Evolutionary conservation across 306 rosid genomes (phyloP).

Genomic region (Citrullus colocynthis): DNA sequence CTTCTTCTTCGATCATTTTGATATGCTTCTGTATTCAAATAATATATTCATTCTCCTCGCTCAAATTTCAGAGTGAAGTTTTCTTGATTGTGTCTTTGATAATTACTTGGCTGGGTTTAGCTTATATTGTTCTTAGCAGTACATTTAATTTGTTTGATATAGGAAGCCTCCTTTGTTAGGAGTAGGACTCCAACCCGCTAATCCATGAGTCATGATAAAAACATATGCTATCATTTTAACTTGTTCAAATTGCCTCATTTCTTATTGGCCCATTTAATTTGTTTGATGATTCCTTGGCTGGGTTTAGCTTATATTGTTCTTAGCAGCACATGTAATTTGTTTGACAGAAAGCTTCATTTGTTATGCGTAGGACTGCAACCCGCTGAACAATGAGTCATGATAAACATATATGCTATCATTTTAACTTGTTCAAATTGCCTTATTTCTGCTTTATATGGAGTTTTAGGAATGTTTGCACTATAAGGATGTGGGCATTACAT

Average conservation of each 20-base stretch:
- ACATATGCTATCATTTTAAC: not conserved
- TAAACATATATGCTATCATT: not conserved
- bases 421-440: not conserved
- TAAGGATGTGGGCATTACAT: not conserved
- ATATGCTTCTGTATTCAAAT: not conserved
- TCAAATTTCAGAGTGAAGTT: not conserved
- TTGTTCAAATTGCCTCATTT: not conserved
- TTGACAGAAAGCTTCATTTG: not conserved
- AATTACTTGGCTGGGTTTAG: not conserved
- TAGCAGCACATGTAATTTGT: no score
- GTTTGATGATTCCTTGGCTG: no score
- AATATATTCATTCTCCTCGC: not conserved
- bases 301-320: no score
- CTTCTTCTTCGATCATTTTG: not conserved
- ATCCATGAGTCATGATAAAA: not conserved
- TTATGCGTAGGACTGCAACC: not conserved
- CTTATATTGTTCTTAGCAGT: not conserved
- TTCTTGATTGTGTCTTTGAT: not conserved
- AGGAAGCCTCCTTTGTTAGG: not conserved
- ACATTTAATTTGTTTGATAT: not conserved
- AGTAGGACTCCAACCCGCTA: not conserved
- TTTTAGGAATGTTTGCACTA: not conserved
- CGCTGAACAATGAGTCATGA: not conserved
- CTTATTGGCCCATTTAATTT: not conserved
- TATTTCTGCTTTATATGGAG: not conserved